A percentile compares a stretch with the other conserved stretches of the same genome.
phyloP scores from a whole-genome alignment of 768 basidiomycete genomes.

The Serendipita indica region DNA sequence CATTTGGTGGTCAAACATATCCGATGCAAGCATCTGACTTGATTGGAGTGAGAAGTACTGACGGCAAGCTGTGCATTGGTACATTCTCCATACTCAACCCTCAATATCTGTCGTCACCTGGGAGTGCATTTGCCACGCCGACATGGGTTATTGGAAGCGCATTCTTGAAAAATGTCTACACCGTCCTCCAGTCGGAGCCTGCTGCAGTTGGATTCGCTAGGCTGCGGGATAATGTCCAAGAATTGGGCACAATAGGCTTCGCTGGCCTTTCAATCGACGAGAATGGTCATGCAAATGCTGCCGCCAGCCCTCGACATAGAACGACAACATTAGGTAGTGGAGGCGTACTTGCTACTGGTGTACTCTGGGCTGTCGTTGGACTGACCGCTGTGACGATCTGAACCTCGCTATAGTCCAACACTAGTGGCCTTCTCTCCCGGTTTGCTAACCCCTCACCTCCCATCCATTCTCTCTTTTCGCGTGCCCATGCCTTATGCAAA shows the following conservation, averaged over 20 bases:
- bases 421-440: too few relatives aligned
- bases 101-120: background rate
- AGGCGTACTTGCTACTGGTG: too few relatives aligned
- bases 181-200: slow-evolving; percentile 10
- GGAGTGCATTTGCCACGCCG: background rate
- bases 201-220: background rate
- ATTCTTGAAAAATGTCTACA: slow-evolving; percentile 16
- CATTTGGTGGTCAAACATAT: slow-evolving; percentile 12
- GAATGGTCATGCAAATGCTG: background rate
- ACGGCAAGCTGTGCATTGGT: slow-evolving; percentile 10
- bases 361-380: too few relatives aligned
- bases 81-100: slow-evolving; percentile 2
- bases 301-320: too few relatives aligned
- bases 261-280: slow-evolving; percentile 4
- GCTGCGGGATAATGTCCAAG: background rate
- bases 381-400: too few relatives aligned
- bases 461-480: too few relatives aligned
- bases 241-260: background rate
- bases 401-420: too few relatives aligned
- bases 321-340: too few relatives aligned
- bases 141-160: slow-evolving; percentile 13
- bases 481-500: too few relatives aligned
- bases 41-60: background rate
- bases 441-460: too few relatives aligned
- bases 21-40: slow-evolving; percentile 12